Evolutionary conservation across 306 rosid species (phyloP).

Genomic region (Vigna reflexopilosa): DNA sequence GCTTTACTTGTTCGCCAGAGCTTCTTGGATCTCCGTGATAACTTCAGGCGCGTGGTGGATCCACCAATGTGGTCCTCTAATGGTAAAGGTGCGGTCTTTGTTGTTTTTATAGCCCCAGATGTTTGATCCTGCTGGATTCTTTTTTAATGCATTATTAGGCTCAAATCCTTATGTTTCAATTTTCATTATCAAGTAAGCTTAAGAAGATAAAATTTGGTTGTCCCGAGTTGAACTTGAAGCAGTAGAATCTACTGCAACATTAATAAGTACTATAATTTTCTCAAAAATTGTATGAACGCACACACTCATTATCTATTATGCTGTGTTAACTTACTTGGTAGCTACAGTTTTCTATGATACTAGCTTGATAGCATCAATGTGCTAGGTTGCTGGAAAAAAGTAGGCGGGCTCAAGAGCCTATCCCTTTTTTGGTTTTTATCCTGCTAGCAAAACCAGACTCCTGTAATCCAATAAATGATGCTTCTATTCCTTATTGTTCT

Average conservation of each 20-base stretch:
- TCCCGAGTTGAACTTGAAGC: slow-evolving; percentile 66
- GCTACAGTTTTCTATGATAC: not conserved
- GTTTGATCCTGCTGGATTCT: not conserved
- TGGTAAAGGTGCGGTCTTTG: slow-evolving; percentile 56
- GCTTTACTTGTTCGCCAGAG: slow-evolving; percentile 81
- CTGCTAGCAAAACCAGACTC: slow-evolving; percentile 75
- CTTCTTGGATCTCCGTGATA: slow-evolving; percentile 88
- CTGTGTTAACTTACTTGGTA: not conserved
- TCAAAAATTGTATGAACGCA: not conserved
- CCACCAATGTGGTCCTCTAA: slow-evolving; percentile 65
- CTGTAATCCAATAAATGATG: slow-evolving; percentile 57
- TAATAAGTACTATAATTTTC: not conserved
- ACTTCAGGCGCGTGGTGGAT: slow-evolving; percentile 77
- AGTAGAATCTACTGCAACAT: slow-evolving; percentile 50
- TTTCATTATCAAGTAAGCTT: slow-evolving; percentile 36
- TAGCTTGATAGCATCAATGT: too few relatives aligned
- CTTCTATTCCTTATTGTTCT: slow-evolving; percentile 45
- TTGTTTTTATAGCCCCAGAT: not conserved
- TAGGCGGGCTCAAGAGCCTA: slow-evolving; percentile 49
- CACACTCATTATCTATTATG: not conserved
- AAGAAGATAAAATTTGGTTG: slow-evolving; percentile 29
- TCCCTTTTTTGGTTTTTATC: slow-evolving; percentile 62
- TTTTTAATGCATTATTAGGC: slow-evolving; percentile 3
- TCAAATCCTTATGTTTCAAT: slow-evolving; percentile 29
- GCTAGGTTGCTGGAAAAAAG: slow-evolving; percentile 48